These are phyloP conservation scores for Hanseniaspora sp. DNA, from an alignment of 1,139 yeast species.

Conservation along the genomic window DNA sequence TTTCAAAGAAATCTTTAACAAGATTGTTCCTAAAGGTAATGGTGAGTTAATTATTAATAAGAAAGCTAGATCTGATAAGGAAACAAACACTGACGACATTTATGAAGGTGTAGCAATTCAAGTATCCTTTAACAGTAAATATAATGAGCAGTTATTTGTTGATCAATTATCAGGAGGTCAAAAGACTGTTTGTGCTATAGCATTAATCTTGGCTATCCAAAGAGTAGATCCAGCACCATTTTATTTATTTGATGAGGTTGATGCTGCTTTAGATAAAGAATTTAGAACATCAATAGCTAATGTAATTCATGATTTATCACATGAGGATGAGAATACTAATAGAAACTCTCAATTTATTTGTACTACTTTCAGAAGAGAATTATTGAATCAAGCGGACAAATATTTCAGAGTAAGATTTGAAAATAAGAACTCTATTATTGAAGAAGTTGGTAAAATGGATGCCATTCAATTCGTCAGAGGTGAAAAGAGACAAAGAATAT, in stretches of 20 bases:
- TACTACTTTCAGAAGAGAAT: constrained; percentile 90
- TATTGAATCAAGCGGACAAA: constrained; percentile 75
- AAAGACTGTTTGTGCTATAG: constrained; percentile 87
- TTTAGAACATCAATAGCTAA: constrained; percentile 81
- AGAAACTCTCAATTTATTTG: constrained; percentile 76
- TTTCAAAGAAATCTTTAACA: constrained; percentile 64
- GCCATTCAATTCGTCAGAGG: constrained; percentile 78
- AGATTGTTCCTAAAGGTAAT: constrained; percentile 71
- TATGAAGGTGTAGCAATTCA: constrained; percentile 76
- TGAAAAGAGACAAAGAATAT: constrained; percentile 16
- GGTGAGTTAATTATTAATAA: constrained; percentile 60
- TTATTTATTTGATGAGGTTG: constrained; percentile 89
- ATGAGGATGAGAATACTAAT: constrained; percentile 2
- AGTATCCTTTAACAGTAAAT: constrained; percentile 81
- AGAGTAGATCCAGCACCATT: constrained; percentile 95
- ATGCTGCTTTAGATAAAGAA: constrained; percentile 88
- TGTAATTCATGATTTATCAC: constrained; percentile 55
- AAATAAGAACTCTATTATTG: constrained; percentile 71
- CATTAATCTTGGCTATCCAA: constrained; percentile 86
- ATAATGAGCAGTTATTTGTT: constrained; percentile 75
- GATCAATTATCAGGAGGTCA: constrained; percentile 96
- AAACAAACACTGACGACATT: constrained; percentile 38
- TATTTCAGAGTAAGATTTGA: constrained; percentile 80
- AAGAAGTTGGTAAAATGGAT: constrained; percentile 56
- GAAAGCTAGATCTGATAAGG: constrained; percentile 17